These are phyloP conservation scores for Ustilago curta DNA, from an alignment of 1,284 basidiomycete species.

Conservation along the genomic window DNA sequence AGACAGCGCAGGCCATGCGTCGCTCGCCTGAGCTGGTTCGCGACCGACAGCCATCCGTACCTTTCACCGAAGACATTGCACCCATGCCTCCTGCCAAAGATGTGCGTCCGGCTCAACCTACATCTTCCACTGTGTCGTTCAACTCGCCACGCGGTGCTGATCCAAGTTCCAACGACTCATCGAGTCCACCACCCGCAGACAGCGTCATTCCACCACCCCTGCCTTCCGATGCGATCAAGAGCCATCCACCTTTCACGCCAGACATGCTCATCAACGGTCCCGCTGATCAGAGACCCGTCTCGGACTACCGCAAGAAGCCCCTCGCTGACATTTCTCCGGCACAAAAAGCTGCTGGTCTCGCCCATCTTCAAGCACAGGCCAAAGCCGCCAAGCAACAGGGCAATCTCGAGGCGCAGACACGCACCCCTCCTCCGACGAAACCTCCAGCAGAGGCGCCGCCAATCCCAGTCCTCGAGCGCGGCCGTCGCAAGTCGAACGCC, in stretches of 20 bases:
- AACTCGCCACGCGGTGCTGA: slow-evolving; percentile 12
- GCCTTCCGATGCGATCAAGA: slow-evolving; percentile 27
- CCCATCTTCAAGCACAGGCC: slow-evolving; percentile 42
- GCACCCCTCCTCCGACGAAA: slow-evolving; percentile 16
- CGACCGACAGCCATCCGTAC: slow-evolving; percentile 5
- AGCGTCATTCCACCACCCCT: slow-evolving; percentile 56
- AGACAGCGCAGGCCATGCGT: slow-evolving; percentile 30
- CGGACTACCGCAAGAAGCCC: slow-evolving; percentile 58
- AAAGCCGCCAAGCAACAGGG: slow-evolving; percentile 22
- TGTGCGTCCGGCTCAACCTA: slow-evolving; percentile 1
- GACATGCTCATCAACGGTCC: slow-evolving; percentile 35
- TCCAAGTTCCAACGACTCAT: neutral
- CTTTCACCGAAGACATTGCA: slow-evolving; percentile 8
- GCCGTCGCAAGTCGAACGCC: slow-evolving; percentile 44
- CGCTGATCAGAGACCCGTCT: slow-evolving; percentile 50
- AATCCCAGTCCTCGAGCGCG: slow-evolving; percentile 37
- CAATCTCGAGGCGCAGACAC: slow-evolving; percentile 11
- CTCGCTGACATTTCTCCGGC: slow-evolving; percentile 51
- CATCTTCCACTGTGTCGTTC: neutral
- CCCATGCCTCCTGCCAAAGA: slow-evolving; percentile 33
- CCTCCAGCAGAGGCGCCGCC: slow-evolving; percentile 32
- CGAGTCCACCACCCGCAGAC: slow-evolving; percentile 23
- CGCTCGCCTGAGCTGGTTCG: slow-evolving; percentile 26
- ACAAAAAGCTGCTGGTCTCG: slow-evolving; percentile 45
- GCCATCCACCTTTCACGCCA: slow-evolving; percentile 12